phyloP scores from a whole-genome alignment of 306 rosid species.

The Glycine latifolia region DNA sequence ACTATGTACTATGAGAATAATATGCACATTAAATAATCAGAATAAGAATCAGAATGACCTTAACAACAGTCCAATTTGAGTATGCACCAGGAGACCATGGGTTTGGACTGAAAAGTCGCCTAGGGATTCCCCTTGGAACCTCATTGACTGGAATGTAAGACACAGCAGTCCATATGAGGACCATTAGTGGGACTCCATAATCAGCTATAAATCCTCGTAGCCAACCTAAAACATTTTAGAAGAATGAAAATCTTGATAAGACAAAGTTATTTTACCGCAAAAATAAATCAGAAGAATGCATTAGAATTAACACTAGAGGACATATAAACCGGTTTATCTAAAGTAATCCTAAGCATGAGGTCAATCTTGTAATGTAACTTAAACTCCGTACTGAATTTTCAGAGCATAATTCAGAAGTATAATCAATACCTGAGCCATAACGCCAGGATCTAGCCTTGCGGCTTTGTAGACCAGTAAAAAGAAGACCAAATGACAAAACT shows the following conservation, averaged over 20 bases:
- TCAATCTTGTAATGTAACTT: conserved; percentile 28
- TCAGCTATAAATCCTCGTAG: conserved; percentile 86
- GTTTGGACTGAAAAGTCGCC: conserved; percentile 95
- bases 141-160: conserved; percentile 86
- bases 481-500: conserved; percentile 93
- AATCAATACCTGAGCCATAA: conserved; percentile 80
- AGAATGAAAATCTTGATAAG: no score
- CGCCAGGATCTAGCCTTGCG: conserved; percentile 99
- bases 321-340: neutral
- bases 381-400: neutral
- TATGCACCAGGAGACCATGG: conserved; percentile 98
- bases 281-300: conserved; percentile 26
- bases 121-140: conserved; percentile 89
- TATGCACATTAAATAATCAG: conserved; percentile 19
- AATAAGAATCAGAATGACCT: conserved; percentile 61
- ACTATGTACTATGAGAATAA: neutral
- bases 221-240: conserved; percentile 60
- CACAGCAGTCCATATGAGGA: conserved; percentile 84
- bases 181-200: conserved; percentile 96
- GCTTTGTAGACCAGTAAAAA: conserved; percentile 79
- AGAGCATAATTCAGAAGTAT: conserved; percentile 19
- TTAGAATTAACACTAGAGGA: conserved; percentile 18
- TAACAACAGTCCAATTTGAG: conserved; percentile 93
- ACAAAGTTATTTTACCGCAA: neutral
- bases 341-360: neutral